Percentiles rank a stretch among this genome's conserved stretches.
These are phyloP conservation scores for Calonectria pteridis DNA, from an alignment of 2,329 filamentous ascomycete genomes.

Conservation along the genomic window DNA sequence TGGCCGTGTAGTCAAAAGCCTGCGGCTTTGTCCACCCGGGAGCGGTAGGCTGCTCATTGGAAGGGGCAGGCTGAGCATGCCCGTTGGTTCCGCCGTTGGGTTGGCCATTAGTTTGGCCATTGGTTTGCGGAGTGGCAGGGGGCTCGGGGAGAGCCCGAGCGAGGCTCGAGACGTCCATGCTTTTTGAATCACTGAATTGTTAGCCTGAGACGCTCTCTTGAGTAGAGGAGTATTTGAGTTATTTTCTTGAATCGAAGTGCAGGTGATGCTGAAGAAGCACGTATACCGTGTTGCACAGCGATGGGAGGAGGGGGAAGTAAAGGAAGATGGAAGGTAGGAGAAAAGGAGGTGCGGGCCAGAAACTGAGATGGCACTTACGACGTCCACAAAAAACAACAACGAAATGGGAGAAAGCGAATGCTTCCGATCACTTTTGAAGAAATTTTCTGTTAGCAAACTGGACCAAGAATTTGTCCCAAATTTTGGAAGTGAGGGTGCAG, in stretches of 20 bases:
- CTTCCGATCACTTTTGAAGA: not conserved
- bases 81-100: not conserved
- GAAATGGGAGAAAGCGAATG: not conserved
- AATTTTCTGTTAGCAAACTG: not conserved
- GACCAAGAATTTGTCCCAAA: not conserved
- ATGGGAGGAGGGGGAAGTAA: not conserved
- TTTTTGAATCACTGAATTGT: slow-evolving; percentile 22
- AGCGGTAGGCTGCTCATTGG: slow-evolving; percentile 48
- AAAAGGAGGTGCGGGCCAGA: not conserved
- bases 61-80: not conserved
- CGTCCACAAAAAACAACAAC: not conserved
- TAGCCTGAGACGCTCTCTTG: slow-evolving; percentile 17
- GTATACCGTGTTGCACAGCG: not conserved
- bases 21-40: slow-evolving; percentile 61
- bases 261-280: not conserved
- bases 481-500: not conserved
- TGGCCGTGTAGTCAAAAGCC: slow-evolving; percentile 62
- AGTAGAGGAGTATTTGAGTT: not conserved
- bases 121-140: not conserved
- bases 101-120: not conserved
- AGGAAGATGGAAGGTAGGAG: not conserved
- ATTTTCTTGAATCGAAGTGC: not conserved
- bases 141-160: slow-evolving; percentile 20
- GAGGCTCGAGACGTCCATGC: slow-evolving; percentile 22
- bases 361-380: not conserved